Evolutionary conservation across 345 rosid species (phyloP).

Genomic region (Salix udensis): DNA sequence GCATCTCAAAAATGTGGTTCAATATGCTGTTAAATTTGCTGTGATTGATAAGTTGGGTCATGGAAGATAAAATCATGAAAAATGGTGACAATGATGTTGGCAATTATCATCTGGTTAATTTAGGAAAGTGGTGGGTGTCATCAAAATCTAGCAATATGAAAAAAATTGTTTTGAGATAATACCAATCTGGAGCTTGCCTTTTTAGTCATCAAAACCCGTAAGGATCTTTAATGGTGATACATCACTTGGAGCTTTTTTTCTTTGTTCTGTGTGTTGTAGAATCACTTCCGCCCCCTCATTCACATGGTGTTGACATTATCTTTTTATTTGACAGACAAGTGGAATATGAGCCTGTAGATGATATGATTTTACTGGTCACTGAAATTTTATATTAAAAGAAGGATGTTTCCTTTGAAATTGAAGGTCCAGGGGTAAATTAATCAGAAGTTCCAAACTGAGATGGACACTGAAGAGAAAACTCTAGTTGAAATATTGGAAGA

Average conservation of each 20-base stretch:
- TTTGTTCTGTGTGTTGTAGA: background rate
- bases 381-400: background rate
- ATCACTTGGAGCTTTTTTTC: background rate
- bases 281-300: background rate
- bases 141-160: too few relatives aligned
- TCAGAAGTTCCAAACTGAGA: background rate
- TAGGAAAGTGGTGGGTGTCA: too few relatives aligned
- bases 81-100: too few relatives aligned
- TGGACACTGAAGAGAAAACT: constrained; percentile 19
- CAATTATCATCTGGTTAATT: too few relatives aligned
- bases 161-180: too few relatives aligned
- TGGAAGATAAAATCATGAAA: too few relatives aligned
- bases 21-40: too few relatives aligned
- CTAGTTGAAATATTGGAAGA: constrained; percentile 26
- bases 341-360: background rate
- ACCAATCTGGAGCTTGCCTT: background rate
- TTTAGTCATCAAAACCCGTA: background rate
- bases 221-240: background rate
- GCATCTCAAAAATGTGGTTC: too few relatives aligned
- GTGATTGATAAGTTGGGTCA: too few relatives aligned
- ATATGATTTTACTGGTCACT: background rate
- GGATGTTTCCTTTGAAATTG: background rate
- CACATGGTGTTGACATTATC: background rate
- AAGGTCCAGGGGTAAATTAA: background rate
- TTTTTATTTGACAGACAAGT: background rate